These are phyloP conservation scores for Dianthus caryophyllus DNA, from an alignment of 148 eudicot species.

Conservation along the genomic window DNA sequence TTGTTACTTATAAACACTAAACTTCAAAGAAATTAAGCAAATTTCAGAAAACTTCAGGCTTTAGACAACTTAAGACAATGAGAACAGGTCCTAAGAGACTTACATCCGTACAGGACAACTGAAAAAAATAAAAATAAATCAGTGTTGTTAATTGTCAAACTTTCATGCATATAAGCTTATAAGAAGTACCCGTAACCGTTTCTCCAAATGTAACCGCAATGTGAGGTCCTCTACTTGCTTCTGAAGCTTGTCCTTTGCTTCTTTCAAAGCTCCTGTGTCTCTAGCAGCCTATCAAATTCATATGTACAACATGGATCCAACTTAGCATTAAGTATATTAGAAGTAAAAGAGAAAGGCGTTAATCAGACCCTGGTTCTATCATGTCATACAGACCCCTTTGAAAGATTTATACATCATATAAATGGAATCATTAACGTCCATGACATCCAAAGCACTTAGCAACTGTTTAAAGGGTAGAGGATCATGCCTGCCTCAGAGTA, in stretches of 20 bases:
- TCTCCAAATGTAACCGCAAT: conserved; percentile 93
- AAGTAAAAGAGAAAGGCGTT: background rate
- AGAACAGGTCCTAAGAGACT: too few species aligned
- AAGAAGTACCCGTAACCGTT: conserved; percentile 73
- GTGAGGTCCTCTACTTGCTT: conserved; percentile 92
- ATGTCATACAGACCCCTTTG: background rate
- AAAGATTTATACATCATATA: background rate
- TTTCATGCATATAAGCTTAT: conserved; percentile 4
- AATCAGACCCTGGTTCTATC: background rate
- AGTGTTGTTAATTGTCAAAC: background rate
- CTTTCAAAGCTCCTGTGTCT: conserved; percentile 95
- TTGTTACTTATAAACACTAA: too few species aligned
- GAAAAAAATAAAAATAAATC: too few species aligned
- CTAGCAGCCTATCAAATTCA: conserved; percentile 71
- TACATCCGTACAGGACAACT: background rate
- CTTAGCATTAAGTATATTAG: background rate
- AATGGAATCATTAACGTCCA: background rate
- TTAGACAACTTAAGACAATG: too few species aligned
- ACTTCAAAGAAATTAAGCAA: too few species aligned
- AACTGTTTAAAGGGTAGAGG: background rate
- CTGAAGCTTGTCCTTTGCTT: conserved; percentile 99
- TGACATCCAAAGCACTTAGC: background rate
- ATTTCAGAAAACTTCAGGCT: too few species aligned
- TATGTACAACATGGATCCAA: conserved; percentile 15
- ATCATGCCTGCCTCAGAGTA: background rate